These are phyloP conservation scores for Cladophialophora carrionii DNA, from an alignment of 2,329 filamentous ascomycete species.

Conservation along the genomic window DNA sequence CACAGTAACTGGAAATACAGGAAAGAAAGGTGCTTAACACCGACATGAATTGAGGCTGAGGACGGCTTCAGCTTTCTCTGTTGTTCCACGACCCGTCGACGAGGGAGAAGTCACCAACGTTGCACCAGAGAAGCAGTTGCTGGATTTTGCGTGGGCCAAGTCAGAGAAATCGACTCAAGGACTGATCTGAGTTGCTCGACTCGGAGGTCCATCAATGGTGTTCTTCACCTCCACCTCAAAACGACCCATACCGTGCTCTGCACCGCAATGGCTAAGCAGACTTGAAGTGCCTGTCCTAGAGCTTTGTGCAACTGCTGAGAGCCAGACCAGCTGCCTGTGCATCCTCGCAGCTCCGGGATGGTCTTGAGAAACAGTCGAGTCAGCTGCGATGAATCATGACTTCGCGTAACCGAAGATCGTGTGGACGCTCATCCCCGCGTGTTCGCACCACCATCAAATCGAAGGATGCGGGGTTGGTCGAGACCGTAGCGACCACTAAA, in stretches of 20 bases:
- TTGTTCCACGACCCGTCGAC: background rate
- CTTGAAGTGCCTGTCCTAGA: background rate
- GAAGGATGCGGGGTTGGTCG: conserved; percentile 15
- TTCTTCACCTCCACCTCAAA: background rate
- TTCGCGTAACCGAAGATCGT: conserved; percentile 3
- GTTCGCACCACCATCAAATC: background rate
- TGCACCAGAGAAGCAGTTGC: background rate
- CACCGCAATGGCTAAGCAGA: background rate
- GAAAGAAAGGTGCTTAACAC: background rate
- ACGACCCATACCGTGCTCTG: background rate
- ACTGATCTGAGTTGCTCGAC: background rate
- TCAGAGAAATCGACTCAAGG: background rate
- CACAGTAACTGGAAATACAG: background rate
- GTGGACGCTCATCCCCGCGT: background rate
- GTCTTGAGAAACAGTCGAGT: background rate
- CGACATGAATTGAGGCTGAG: background rate
- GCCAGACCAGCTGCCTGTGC: background rate
- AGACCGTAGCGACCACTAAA: background rate
- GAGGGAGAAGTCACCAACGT: background rate
- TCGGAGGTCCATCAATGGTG: no score
- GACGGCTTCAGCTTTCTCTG: background rate
- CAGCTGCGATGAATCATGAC: conserved; percentile 13
- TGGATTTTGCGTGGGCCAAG: background rate
- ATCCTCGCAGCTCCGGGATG: background rate
- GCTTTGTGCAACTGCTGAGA: background rate